Percentiles rank a stretch among this genome's conserved stretches.
These are phyloP conservation scores for Paecilomyces sp. DNA, from an alignment of 2,329 filamentous ascomycete species.

Conservation along the genomic window DNA sequence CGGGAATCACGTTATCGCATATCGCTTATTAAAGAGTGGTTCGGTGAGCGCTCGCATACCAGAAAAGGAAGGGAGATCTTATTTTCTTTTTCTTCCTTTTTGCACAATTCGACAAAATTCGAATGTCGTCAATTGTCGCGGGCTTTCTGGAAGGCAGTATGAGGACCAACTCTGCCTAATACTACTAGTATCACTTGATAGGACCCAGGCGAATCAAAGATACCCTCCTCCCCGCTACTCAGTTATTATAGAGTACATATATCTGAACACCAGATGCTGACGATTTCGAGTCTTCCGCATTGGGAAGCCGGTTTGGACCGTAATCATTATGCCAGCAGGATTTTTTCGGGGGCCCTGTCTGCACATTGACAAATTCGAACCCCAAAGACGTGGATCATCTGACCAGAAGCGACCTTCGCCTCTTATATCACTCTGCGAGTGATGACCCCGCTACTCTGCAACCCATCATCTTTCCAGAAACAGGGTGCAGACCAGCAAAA, in stretches of 20 bases:
- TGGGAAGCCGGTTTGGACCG: not conserved
- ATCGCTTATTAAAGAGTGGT: not conserved
- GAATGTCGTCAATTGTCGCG: not conserved
- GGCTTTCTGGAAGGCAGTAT: not conserved
- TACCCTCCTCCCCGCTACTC: too few species aligned
- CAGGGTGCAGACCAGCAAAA: not conserved
- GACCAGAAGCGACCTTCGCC: not conserved
- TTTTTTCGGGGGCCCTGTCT: not conserved
- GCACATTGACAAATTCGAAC: not conserved
- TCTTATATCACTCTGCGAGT: not conserved
- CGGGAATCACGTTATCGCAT: not conserved
- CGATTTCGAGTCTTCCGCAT: not conserved
- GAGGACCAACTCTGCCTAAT: not conserved
- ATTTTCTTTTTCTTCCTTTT: not conserved
- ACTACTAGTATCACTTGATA: not conserved
- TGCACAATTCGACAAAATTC: not conserved
- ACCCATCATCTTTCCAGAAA: not conserved
- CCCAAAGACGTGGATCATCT: not conserved
- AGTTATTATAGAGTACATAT: too few species aligned
- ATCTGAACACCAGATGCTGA: too few species aligned
- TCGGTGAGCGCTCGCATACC: not conserved
- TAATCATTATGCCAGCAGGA: not conserved
- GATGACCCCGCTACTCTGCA: not conserved
- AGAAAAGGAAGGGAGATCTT: not conserved
- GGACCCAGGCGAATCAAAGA: not conserved